Conservation (phyloP, 345 rosid genomes). For the Lepidium africanum region DNA sequence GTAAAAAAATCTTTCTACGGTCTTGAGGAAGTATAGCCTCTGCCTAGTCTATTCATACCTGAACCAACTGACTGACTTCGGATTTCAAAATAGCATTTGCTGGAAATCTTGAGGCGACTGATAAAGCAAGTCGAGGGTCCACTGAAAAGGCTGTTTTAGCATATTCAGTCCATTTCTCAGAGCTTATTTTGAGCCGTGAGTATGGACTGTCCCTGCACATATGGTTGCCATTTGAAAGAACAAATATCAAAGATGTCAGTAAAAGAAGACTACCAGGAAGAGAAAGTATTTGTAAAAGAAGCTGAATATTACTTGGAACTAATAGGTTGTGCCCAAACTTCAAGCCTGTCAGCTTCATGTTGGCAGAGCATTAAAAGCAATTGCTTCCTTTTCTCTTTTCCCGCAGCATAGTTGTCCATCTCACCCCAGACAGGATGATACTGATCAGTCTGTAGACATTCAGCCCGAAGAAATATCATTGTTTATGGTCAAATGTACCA, state of each 20-base stretch:
- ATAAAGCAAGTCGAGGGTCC: conserved; percentile 83
- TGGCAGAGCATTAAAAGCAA: conserved; percentile 94
- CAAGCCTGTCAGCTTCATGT: conserved; percentile 98
- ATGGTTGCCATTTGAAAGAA: conserved; percentile 19
- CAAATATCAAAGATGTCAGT: conserved; percentile 7
- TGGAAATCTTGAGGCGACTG: conserved; percentile 78
- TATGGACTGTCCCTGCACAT: conserved; percentile 51
- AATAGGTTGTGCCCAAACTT: conserved; percentile 96
- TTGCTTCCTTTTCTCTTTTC: conserved; percentile 85
- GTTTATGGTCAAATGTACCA: not conserved
- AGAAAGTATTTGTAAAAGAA: not conserved
- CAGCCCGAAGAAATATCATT: conserved; percentile 8
- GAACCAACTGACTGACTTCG: conserved; percentile 86
- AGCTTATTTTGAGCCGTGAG: conserved; percentile 57
- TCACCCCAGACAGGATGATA: conserved; percentile 96
- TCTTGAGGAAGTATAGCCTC: not conserved
- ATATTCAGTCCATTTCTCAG: conserved; percentile 86
- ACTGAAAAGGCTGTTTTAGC: conserved; percentile 85
- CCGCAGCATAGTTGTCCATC: conserved; percentile 69
- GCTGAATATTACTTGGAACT: conserved; percentile 59
- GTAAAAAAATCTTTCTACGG: not conserved
- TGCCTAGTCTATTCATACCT: conserved; percentile 40
- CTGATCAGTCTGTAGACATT: conserved; percentile 52
- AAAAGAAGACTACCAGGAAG: conserved; percentile 6
- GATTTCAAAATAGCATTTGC: conserved; percentile 60